phyloP scores from a whole-genome alignment of 1,139 yeast genomes.

The Wickerhamomyces sp. region DNA sequence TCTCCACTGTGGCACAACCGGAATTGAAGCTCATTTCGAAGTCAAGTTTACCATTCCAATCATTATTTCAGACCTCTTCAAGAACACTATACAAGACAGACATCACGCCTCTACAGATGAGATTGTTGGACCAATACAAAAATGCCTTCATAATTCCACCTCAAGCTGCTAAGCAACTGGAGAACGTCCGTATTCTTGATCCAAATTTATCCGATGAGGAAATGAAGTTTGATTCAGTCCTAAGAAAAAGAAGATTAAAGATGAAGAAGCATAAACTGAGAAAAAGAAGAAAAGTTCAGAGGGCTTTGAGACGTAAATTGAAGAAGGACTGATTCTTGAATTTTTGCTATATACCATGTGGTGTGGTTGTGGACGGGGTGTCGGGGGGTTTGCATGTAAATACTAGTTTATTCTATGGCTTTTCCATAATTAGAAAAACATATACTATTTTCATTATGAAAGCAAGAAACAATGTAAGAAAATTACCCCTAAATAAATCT shows the following conservation, averaged over 20 bases:
- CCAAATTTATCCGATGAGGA: conserved; percentile 2
- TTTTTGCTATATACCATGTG: no score
- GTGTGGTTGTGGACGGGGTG: no score
- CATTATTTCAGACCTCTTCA: neutral
- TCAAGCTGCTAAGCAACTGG: conserved; percentile 6
- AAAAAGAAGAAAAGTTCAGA: conserved; percentile 54
- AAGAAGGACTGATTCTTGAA: conserved; percentile 20
- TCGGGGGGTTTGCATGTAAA: conserved; percentile 10
- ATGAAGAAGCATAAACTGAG: conserved; percentile 72
- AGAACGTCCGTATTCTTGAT: conserved; percentile 5
- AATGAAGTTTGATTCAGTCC: conserved; percentile 47
- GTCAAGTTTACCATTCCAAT: neutral
- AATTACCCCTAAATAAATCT: no score
- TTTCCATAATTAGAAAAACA: neutral
- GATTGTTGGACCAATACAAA: conserved; percentile 5
- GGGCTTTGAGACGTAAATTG: conserved; percentile 27
- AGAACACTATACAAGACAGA: conserved; percentile 6
- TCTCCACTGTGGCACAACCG: neutral
- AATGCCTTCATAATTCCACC: conserved; percentile 5
- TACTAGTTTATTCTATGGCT: no score
- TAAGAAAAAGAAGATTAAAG: conserved; percentile 64
- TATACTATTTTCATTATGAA: neutral
- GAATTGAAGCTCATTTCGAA: neutral
- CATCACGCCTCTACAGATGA: conserved; percentile 8
- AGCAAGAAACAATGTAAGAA: neutral